Evolutionary conservation across 805 yeast genomes (phyloP).

Genomic region (Blastobotrys robertii): DNA sequence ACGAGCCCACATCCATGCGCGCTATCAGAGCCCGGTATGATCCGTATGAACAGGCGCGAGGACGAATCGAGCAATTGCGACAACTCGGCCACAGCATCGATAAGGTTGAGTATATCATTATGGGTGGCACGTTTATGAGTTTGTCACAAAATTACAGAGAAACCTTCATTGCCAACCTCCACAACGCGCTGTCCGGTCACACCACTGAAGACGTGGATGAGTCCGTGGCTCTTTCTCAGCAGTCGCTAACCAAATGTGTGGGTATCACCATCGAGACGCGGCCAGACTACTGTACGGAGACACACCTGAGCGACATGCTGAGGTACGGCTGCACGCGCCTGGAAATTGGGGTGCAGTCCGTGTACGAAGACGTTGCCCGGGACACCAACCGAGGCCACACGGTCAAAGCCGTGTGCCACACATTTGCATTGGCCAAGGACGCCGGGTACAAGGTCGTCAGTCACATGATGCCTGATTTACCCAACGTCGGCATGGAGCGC

Average conservation of each 20-base stretch:
- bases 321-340: conserved; percentile 93
- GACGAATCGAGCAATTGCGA: conserved; percentile 90
- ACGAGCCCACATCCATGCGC: conserved; percentile 98
- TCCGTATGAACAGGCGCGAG: conserved; percentile 97
- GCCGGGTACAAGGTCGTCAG: conserved; percentile 97
- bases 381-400: conserved; percentile 98
- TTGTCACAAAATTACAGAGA: conserved; percentile 85
- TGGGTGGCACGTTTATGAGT: conserved; percentile 99
- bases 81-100: conserved; percentile 95
- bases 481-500: conserved; percentile 97
- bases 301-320: conserved; percentile 92
- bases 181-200: conserved; percentile 90
- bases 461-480: conserved; percentile 99
- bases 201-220: conserved; percentile 83
- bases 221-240: conserved; percentile 84
- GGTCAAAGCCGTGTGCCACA: conserved; percentile 90
- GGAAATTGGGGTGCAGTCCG: conserved; percentile 95
- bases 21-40: conserved; percentile 98
- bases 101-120: conserved; percentile 92
- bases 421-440: conserved; percentile 93
- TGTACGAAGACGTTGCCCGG: conserved; percentile 96
- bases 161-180: conserved; percentile 76
- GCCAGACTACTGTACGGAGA: conserved; percentile 96
- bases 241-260: conserved; percentile 91
- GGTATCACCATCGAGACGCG: conserved; percentile 98